Evolutionary conservation across 768 basidiomycete genomes (phyloP).

Genomic region (Xerocomellus dryophilus): DNA sequence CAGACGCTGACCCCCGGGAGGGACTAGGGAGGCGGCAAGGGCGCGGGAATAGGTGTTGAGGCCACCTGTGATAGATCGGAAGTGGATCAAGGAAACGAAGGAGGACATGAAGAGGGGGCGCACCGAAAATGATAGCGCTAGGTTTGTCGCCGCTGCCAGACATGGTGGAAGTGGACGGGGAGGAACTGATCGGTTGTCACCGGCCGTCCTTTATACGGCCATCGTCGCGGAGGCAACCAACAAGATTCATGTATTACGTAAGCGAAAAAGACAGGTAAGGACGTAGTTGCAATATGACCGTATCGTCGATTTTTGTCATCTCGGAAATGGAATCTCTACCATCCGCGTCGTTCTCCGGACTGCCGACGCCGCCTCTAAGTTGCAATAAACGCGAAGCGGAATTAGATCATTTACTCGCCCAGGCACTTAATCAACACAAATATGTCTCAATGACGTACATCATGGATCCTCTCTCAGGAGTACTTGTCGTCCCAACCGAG

Average conservation of each 20-base stretch:
- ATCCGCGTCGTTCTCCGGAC: no score
- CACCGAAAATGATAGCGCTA: slow-evolving; percentile 75
- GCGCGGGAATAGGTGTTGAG: slow-evolving; percentile 76
- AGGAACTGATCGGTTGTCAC: slow-evolving; percentile 23
- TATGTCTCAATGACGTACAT: background rate
- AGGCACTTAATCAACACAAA: slow-evolving; percentile 15
- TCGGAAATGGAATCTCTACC: no score
- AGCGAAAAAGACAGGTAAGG: background rate
- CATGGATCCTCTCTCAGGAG: no score
- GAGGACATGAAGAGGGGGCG: slow-evolving; percentile 22
- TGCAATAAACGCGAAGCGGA: background rate
- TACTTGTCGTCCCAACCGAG: no score
- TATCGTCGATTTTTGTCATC: no score
- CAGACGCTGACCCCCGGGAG: slow-evolving; percentile 60
- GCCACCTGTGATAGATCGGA: slow-evolving; percentile 51
- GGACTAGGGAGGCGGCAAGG: slow-evolving; percentile 65
- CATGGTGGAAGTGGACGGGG: slow-evolving; percentile 30
- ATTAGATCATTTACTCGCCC: background rate
- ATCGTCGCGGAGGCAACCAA: slow-evolving; percentile 26
- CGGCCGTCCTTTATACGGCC: slow-evolving; percentile 24
- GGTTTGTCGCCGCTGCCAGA: slow-evolving; percentile 42
- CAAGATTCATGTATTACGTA: slow-evolving; percentile 19
- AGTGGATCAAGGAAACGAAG: background rate
- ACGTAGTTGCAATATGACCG: background rate
- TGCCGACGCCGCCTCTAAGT: no score